These are phyloP conservation scores for Zizania palustris DNA, from an alignment of 202 grass and related monocot species.

Conservation along the genomic window DNA sequence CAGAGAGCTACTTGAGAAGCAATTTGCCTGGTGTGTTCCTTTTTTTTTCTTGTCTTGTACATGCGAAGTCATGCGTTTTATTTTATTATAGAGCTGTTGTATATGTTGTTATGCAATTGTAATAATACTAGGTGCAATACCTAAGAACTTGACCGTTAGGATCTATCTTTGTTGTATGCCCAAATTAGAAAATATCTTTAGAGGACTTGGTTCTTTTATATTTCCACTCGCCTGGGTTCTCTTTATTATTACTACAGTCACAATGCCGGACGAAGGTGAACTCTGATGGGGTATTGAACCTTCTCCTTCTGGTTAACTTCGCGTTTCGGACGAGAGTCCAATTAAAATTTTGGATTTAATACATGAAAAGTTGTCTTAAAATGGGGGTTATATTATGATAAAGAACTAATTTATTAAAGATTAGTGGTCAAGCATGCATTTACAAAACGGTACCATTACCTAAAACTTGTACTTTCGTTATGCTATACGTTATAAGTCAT, in stretches of 20 bases:
- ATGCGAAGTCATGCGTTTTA: not conserved
- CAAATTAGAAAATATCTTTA: slow-evolving; percentile 1
- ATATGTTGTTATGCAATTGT: slow-evolving; percentile 16
- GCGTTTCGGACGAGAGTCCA: too few species aligned
- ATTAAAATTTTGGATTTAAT: too few species aligned
- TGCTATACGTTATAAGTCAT: too few species aligned
- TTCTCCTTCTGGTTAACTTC: too few species aligned
- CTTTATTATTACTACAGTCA: not conserved
- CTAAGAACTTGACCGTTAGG: slow-evolving; percentile 1
- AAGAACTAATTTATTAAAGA: too few species aligned
- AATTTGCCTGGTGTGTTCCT: not conserved
- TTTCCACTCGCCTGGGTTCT: not conserved
- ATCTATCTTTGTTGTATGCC: slow-evolving; percentile 7
- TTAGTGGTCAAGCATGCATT: too few species aligned
- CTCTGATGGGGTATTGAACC: too few species aligned
- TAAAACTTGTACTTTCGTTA: too few species aligned
- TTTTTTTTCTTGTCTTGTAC: not conserved
- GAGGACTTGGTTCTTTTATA: not conserved
- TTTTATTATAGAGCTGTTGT: slow-evolving; percentile 28
- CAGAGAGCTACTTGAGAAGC: slow-evolving; percentile 61
- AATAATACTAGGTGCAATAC: not conserved
- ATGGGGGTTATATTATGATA: too few species aligned
- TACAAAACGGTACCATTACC: too few species aligned
- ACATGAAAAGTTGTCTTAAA: too few species aligned
- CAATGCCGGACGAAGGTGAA: too few species aligned